Percentiles rank a stretch among this genome's conserved stretches.
Evolutionary conservation across 352 stramenopile species (phyloP).

Genomic region (Phytophthora aleatoria): DNA sequence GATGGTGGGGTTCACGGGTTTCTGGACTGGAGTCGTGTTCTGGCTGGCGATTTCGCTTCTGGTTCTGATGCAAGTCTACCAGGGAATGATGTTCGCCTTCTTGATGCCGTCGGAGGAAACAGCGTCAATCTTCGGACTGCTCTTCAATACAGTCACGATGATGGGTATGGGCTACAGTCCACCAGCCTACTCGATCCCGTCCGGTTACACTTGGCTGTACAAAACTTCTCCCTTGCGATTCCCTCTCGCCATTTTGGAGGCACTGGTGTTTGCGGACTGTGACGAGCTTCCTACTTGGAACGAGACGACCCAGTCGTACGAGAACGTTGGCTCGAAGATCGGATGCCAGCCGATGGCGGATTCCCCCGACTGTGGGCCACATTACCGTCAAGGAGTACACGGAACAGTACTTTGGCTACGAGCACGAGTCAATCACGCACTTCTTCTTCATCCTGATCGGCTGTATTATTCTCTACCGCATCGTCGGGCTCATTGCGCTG

Average conservation of each 20-base stretch:
- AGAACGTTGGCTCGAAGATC: slow-evolving; percentile 6
- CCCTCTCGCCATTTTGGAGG: slow-evolving; percentile 20
- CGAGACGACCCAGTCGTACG: slow-evolving; percentile 2
- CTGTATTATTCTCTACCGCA: slow-evolving; percentile 35
- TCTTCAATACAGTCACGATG: slow-evolving; percentile 54
- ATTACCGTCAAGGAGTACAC: slow-evolving; percentile 25
- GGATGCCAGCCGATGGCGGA: slow-evolving; percentile 8
- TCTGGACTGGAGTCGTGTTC: slow-evolving; percentile 18
- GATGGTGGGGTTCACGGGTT: slow-evolving; percentile 81
- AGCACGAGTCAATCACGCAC: slow-evolving; percentile 24
- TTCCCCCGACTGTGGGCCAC: neutral
- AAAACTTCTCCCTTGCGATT: slow-evolving; percentile 19
- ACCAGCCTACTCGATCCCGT: slow-evolving; percentile 13
- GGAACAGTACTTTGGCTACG: slow-evolving; percentile 27
- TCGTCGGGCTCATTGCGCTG: slow-evolving; percentile 27
- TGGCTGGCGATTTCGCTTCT: slow-evolving; percentile 30
- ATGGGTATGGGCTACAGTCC: slow-evolving; percentile 34
- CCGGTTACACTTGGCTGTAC: slow-evolving; percentile 23
- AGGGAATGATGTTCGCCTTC: slow-evolving; percentile 76
- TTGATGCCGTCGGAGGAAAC: slow-evolving; percentile 48
- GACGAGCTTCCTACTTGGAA: slow-evolving; percentile 16
- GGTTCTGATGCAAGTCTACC: slow-evolving; percentile 58
- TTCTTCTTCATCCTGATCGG: slow-evolving; percentile 26
- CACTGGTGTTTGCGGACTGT: slow-evolving; percentile 28
- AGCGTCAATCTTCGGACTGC: slow-evolving; percentile 43